Conservation (phyloP, 331 rosid genomes). For the Pyrus hybrid region DNA sequence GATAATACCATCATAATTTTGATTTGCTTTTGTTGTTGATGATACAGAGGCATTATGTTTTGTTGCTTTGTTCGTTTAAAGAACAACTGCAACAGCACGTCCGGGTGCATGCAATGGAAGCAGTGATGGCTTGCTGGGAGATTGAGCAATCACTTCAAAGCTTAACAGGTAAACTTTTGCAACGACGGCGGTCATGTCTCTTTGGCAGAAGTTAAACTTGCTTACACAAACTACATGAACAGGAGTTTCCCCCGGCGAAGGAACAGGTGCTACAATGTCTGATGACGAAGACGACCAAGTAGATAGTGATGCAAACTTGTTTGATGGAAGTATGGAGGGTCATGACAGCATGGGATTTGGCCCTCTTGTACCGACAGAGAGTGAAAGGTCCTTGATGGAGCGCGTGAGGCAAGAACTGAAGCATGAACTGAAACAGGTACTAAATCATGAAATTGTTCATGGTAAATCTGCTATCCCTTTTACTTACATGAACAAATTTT, state of each 20-base stretch:
- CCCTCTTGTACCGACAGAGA: constrained; percentile 95
- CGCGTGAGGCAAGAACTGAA: constrained; percentile 95
- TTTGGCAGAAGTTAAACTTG: background rate
- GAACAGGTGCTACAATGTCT: constrained; percentile 97
- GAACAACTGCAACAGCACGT: constrained; percentile 98
- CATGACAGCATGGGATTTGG: constrained; percentile 86
- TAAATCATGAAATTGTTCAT: background rate
- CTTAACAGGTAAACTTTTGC: constrained; percentile 58
- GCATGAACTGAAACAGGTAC: constrained; percentile 82
- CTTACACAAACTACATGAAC: constrained; percentile 14
- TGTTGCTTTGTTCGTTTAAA: constrained; percentile 94
- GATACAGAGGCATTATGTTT: constrained; percentile 83
- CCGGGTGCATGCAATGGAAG: constrained; percentile 99
- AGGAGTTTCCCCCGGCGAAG: constrained; percentile 97
- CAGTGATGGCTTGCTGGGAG: constrained; percentile 99
- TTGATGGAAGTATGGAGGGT: constrained; percentile 76
- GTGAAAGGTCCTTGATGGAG: constrained; percentile 92
- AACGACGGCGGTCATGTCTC: too few relatives aligned
- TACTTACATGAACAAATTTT: background rate
- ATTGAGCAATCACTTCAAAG: constrained; percentile 95
- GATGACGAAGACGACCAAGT: constrained; percentile 91
- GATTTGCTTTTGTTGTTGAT: constrained; percentile 9
- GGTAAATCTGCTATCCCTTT: background rate
- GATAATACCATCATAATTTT: background rate
- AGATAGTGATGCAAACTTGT: constrained; percentile 72